Base-by-base conservation (phyloP, 2,329 filamentous ascomycete genomes). In the Paraphoma chrysanthemicola region DNA sequence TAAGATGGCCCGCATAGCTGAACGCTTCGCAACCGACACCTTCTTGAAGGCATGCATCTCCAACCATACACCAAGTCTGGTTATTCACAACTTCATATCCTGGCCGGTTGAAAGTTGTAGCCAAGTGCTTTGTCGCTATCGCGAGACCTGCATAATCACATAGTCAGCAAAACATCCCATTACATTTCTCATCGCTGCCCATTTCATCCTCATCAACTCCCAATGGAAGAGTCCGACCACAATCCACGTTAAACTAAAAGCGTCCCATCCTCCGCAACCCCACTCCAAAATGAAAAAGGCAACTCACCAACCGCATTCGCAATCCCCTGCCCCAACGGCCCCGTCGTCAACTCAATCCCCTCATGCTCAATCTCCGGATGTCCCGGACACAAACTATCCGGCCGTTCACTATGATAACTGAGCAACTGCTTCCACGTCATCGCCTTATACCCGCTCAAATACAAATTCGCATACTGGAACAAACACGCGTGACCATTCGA, bases 271-370 rank as follows among this genome's bases (percentile, higher is more conserved):
- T 4, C 11, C 4, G 39, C 11, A 2, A 2, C 16, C 16, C 16
- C 39, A n/a, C 7, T 36, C 9, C 9, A 14, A 36, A 14, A 36
- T 2, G 33, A 36, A 14, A 36, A 33, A 7, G 7, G 7, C 33
- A 2, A 36, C 33, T 36, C 16, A 42, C 39, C 38, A 85, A 73
- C 12, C 83, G 84, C 9, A 85, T 84, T 87, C 10, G 85, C 82
- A 28, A 87, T 77, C 14, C 85, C 85, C 62, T 87, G 85, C 0
- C 85, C 85, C 0, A 87, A 72, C 1, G 85, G 85, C 0, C 85
- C 85, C 0, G 85, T 87, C 0, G 85, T 87, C 10, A 87, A 80
- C 72, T 88, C 83, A 52, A 86, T 79, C 5, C 83, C 83, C 28
- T 83, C 79, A 56, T 83, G 76, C 62, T 88, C 83, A 51, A 86